These are phyloP conservation scores for Noccaea bulbosa DNA, from an alignment of 345 rosid genomes.

Conservation along the genomic window DNA sequence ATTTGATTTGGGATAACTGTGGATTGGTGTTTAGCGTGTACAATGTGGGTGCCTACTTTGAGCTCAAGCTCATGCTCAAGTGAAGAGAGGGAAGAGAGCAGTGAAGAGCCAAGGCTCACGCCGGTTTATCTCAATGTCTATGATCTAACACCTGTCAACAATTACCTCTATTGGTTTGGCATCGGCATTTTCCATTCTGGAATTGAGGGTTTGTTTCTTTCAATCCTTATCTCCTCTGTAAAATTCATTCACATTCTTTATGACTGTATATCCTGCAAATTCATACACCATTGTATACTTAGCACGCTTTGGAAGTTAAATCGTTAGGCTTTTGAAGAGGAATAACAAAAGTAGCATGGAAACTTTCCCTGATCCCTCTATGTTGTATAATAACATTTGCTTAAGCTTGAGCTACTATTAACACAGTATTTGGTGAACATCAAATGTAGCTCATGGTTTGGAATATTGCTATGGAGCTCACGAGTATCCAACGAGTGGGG, in stretches of 20 bases:
- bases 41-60: conserved; percentile 79
- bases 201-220: conserved; percentile 64
- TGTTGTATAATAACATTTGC: too few relatives aligned
- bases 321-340: background rate
- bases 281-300: background rate
- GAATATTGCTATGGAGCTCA: conserved; percentile 97
- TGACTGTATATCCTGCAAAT: background rate
- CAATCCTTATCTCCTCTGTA: background rate
- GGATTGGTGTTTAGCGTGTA: conserved; percentile 13
- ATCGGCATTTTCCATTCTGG: conserved; percentile 96
- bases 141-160: conserved; percentile 86
- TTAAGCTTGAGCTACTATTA: background rate
- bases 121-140: conserved; percentile 85
- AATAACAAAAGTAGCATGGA: background rate
- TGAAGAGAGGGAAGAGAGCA: conserved; percentile 53
- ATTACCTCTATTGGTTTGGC: conserved; percentile 89
- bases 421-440: conserved; percentile 18
- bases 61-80: conserved; percentile 58
- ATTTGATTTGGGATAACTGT: background rate
- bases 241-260: background rate
- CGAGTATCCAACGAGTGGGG: conserved; percentile 79
- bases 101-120: conserved; percentile 43
- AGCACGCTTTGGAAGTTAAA: background rate
- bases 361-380: background rate
- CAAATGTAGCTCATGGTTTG: conserved; percentile 67